A percentile compares a stretch with the other conserved stretches of the same genome.
phyloP scores from a whole-genome alignment of 139 green algal genomes.

The Chlamydomonas schloesseri region DNA sequence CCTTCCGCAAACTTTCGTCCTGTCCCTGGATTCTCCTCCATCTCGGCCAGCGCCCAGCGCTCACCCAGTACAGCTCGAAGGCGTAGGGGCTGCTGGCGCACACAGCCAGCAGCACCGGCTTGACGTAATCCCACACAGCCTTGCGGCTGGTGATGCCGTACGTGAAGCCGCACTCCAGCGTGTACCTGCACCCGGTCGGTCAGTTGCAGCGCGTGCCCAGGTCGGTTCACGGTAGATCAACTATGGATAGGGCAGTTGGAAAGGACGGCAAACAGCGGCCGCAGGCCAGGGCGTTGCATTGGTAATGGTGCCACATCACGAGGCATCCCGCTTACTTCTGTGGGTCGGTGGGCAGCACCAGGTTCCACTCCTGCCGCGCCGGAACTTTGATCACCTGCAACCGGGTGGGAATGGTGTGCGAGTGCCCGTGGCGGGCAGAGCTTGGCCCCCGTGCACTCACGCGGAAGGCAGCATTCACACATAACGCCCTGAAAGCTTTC shows the following conservation, averaged over 20 bases:
- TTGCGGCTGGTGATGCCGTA: conserved; percentile 30
- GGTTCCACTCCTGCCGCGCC: conserved; percentile 36
- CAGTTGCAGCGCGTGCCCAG: too few species aligned
- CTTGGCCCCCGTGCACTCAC: background rate
- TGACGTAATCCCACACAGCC: conserved; percentile 18
- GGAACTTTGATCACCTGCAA: conserved; percentile 8
- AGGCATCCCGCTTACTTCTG: conserved; percentile 9
- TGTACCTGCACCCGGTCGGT: conserved; percentile 36
- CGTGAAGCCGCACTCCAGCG: conserved; percentile 42
- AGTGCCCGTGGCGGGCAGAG: too few species aligned
- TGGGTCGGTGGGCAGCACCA: conserved; percentile 39
- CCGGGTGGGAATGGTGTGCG: too few species aligned
- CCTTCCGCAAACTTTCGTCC: too few species aligned
- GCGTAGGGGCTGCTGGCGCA: conserved; percentile 10
- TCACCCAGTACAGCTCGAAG: conserved; percentile 12
- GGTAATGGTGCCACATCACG: too few species aligned
- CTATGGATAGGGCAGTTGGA: background rate
- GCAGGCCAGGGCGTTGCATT: too few species aligned
- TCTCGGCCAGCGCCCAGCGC: too few species aligned
- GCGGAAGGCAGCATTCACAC: too few species aligned
- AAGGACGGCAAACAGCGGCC: background rate
- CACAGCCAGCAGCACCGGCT: conserved; percentile 28
- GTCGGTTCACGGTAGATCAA: background rate
- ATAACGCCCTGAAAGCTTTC: too few species aligned
- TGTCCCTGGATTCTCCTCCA: too few species aligned